These are phyloP conservation scores for Neurospora terricola DNA, from an alignment of 495 filamentous ascomycete genomes.

Conservation along the genomic window DNA sequence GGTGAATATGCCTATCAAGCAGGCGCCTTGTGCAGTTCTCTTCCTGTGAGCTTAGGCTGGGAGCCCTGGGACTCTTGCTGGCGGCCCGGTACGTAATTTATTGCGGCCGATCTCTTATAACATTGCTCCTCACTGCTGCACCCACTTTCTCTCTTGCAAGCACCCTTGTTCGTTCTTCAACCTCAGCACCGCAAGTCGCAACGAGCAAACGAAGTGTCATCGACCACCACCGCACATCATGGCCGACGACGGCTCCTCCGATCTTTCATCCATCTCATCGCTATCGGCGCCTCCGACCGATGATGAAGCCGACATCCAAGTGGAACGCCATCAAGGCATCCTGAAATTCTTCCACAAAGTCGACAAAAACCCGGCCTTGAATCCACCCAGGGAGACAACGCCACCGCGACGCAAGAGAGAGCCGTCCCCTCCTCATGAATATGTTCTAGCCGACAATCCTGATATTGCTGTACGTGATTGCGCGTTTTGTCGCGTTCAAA, in stretches of 20 bases:
- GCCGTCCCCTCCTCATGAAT: constrained; percentile 81
- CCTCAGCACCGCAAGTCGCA: constrained; percentile 7
- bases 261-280: constrained; percentile 44
- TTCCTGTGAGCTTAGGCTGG: constrained; percentile 10
- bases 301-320: constrained; percentile 39
- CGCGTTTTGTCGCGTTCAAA: constrained; percentile 16
- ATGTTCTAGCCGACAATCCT: constrained; percentile 76
- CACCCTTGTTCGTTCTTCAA: constrained; percentile 5
- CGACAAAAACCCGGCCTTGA: constrained; percentile 25
- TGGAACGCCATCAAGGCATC: constrained; percentile 41
- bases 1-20: constrained; percentile 21
- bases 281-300: constrained; percentile 44
- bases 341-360: constrained; percentile 49
- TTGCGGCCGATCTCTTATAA: constrained; percentile 22
- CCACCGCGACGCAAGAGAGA: constrained; percentile 65
- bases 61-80: constrained; percentile 16
- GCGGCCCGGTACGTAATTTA: constrained; percentile 25
- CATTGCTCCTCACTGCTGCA: constrained; percentile 15
- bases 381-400: constrained; percentile 34
- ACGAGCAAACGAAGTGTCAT: constrained; percentile 4
- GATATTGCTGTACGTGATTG: constrained; percentile 69
- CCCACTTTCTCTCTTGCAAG: constrained; percentile 9
- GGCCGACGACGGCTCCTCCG: constrained; percentile 45
- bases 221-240: constrained; percentile 21
- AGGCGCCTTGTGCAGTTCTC: constrained; percentile 4